phyloP scores from a whole-genome alignment of 345 rosid species.

The Linum trigynum region DNA sequence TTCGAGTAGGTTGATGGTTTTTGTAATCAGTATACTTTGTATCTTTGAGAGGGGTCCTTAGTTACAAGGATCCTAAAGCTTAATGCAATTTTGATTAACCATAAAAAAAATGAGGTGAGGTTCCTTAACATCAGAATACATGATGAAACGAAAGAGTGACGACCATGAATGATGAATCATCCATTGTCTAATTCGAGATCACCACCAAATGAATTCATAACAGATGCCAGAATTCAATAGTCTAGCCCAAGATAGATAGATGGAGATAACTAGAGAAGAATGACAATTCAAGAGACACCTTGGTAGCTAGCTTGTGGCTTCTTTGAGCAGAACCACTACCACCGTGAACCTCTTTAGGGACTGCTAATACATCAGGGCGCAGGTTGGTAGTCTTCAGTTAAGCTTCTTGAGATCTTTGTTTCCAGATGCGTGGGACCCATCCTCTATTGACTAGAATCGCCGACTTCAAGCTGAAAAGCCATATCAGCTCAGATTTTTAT shows the following conservation, averaged over 20 bases:
- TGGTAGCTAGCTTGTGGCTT: constrained; percentile 28
- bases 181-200: too few species aligned
- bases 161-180: too few species aligned
- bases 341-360: constrained; percentile 20
- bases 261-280: constrained; percentile 9
- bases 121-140: too few species aligned
- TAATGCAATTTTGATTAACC: too few species aligned
- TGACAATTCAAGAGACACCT: constrained; percentile 37
- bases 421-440: constrained; percentile 97
- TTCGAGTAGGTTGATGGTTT: too few species aligned
- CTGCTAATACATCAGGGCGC: constrained; percentile 15
- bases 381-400: constrained; percentile 26
- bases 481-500: constrained; percentile 8
- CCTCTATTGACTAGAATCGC: constrained; percentile 91
- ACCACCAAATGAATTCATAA: too few species aligned
- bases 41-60: too few species aligned
- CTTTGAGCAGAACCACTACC: constrained; percentile 74
- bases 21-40: too few species aligned
- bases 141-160: too few species aligned
- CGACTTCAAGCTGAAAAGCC: constrained; percentile 49
- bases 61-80: too few species aligned
- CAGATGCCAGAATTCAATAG: too few species aligned
- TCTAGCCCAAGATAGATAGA: constrained; percentile 4
- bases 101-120: too few species aligned
- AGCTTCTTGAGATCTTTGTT: constrained; percentile 45